Percentiles rank a stretch among this genome's conserved stretches.
These are phyloP conservation scores for Citrus maxima DNA, from an alignment of 345 rosid genomes.

Conservation along the genomic window DNA sequence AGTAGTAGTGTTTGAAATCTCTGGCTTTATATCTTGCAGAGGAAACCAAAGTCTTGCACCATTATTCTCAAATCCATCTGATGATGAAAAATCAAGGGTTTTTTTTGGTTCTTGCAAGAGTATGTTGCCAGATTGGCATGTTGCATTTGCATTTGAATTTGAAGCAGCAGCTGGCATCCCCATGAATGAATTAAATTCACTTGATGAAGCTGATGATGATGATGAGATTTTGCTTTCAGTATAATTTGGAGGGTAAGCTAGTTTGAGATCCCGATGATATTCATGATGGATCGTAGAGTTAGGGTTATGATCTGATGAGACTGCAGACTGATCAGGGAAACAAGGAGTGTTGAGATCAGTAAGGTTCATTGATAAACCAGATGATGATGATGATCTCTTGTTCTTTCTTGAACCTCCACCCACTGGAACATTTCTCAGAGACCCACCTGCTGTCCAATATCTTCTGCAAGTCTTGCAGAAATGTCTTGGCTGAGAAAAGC, in stretches of 20 bases:
- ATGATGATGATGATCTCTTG: constrained; percentile 32
- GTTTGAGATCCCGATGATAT: constrained; percentile 39
- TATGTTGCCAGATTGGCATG: too few relatives aligned
- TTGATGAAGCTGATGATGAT: too few relatives aligned
- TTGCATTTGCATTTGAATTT: too few relatives aligned
- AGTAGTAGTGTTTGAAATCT: constrained; percentile 19
- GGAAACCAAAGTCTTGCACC: constrained; percentile 45
- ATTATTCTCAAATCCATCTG: constrained; percentile 31
- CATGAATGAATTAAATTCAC: too few relatives aligned
- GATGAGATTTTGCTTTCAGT: not conserved
- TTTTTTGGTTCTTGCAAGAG: too few relatives aligned
- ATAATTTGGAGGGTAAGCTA: constrained; percentile 21
- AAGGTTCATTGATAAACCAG: constrained; percentile 28
- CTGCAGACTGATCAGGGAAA: not conserved
- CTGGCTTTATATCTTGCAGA: constrained; percentile 27
- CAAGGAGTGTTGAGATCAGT: constrained; percentile 14
- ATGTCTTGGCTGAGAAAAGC: constrained; percentile 56
- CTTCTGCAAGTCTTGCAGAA: constrained; percentile 60
- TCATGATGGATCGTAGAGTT: constrained; percentile 17
- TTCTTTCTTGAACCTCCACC: constrained; percentile 65
- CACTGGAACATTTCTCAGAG: constrained; percentile 57
- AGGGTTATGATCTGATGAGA: constrained; percentile 23
- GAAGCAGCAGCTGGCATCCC: too few relatives aligned
- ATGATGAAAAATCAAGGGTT: constrained; percentile 28
- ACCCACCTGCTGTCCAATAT: constrained; percentile 64